A percentile compares a stretch with the other conserved stretches of the same genome.
Conservation (phyloP, 1,284 basidiomycete species). For the Irpex sp. region DNA sequence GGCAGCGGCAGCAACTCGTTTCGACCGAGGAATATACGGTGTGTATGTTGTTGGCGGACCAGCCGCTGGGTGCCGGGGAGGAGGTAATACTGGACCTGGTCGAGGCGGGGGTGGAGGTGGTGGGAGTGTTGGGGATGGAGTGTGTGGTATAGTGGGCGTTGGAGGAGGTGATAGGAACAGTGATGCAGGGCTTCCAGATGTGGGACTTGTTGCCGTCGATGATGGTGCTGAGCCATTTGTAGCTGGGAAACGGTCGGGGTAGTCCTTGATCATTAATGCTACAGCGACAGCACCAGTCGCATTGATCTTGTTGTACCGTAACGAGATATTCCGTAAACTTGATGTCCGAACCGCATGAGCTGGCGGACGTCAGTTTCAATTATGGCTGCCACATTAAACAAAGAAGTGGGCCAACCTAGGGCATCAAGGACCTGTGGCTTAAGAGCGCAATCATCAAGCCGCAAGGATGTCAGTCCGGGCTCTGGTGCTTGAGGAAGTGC, state of each 20-base stretch:
- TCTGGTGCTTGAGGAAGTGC: slow-evolving; percentile 57
- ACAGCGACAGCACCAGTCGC: slow-evolving; percentile 83
- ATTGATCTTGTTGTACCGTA: slow-evolving; percentile 83
- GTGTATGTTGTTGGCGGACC: slow-evolving; percentile 73
- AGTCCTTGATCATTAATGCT: slow-evolving; percentile 95
- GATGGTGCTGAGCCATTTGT: slow-evolving; percentile 19
- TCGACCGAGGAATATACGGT: slow-evolving; percentile 70
- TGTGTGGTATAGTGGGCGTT: slow-evolving; percentile 25
- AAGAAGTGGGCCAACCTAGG: slow-evolving; percentile 53
- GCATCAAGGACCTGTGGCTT: slow-evolving; percentile 71
- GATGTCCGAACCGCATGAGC: slow-evolving; percentile 82
- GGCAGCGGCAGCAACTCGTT: slow-evolving; percentile 35
- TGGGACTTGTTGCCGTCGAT: slow-evolving; percentile 22
- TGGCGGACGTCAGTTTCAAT: slow-evolving; percentile 23
- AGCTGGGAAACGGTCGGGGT: slow-evolving; percentile 70
- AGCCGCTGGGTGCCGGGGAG: slow-evolving; percentile 52
- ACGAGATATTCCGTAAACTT: slow-evolving; percentile 80
- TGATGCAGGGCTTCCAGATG: slow-evolving; percentile 11
- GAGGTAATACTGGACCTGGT: slow-evolving; percentile 48
- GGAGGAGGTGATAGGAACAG: slow-evolving; percentile 20
- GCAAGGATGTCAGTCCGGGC: slow-evolving; percentile 68
- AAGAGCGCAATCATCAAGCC: slow-evolving; percentile 80
- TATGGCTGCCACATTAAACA: not conserved
- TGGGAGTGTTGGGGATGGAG: slow-evolving; percentile 17
- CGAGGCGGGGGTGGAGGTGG: slow-evolving; percentile 27